These are phyloP conservation scores for Chaetomium sp. DNA, from an alignment of 2,329 filamentous ascomycete species.

Conservation along the genomic window DNA sequence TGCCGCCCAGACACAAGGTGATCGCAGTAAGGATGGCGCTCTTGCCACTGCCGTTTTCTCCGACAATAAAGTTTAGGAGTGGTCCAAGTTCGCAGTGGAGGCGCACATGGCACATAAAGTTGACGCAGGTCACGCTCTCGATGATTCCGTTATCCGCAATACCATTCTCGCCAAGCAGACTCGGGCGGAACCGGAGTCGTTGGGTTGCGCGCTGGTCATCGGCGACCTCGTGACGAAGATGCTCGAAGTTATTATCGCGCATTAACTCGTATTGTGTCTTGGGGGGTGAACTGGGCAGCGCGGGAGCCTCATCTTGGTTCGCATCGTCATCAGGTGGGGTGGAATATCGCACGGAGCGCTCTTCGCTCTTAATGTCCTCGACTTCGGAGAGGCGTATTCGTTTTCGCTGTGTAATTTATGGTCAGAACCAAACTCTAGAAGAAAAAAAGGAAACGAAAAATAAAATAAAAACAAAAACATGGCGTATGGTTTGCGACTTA, in stretches of 20 bases:
- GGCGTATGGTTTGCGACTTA: slow-evolving; percentile 36
- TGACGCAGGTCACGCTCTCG: slow-evolving; percentile 80
- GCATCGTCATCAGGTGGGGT: slow-evolving; percentile 31
- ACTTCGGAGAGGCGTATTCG: slow-evolving; percentile 43
- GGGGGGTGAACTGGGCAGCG: slow-evolving; percentile 43
- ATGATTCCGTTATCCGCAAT: slow-evolving; percentile 84
- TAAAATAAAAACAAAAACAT: background rate
- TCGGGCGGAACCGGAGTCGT: slow-evolving; percentile 52
- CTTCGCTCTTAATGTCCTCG: slow-evolving; percentile 28
- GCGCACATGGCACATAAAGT: slow-evolving; percentile 94
- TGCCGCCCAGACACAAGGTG: slow-evolving; percentile 91
- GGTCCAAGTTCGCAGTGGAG: slow-evolving; percentile 85
- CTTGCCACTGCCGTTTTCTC: slow-evolving; percentile 96
- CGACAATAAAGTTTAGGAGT: slow-evolving; percentile 96
- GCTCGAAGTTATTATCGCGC: slow-evolving; percentile 61
- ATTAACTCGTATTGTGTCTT: slow-evolving; percentile 64
- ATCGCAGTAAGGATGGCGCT: slow-evolving; percentile 93
- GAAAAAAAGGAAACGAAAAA: background rate
- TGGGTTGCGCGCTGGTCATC: slow-evolving; percentile 69
- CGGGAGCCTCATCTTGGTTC: slow-evolving; percentile 36
- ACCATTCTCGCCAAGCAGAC: slow-evolving; percentile 64
- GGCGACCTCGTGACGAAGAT: slow-evolving; percentile 57
- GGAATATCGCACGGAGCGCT: slow-evolving; percentile 28
- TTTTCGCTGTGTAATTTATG: slow-evolving; percentile 40
- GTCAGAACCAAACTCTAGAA: slow-evolving; percentile 2